Evolutionary conservation across 164 flowering plant genomes (phyloP), one percentile per base, ranked within the genome.

Genomic region (Akebia trifoliata): DNA sequence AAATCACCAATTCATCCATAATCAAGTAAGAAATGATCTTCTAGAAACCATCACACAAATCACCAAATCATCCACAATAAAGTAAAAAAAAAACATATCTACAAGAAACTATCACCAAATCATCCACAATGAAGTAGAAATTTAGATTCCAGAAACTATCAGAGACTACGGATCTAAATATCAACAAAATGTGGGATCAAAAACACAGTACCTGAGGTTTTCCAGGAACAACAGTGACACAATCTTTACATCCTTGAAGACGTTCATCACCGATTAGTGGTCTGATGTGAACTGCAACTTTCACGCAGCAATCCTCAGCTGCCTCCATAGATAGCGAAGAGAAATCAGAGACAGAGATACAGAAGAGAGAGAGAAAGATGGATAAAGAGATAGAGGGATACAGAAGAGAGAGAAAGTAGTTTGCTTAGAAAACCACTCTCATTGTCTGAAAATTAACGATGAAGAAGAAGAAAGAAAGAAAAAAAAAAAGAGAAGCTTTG

Each of bases 191-290:
- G 35, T 25, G 49, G 29, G 21, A 49, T 7, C 8, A 57, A 28
- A 61, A 62, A 60, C 32, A 20, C 52, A 52, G 10, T 63, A 87
- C 99, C 99, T 90, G 97, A 44, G 97, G 96, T 74, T 87, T 87
- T 24, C 87, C 90, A 3, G 81, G 58, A 43, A 83, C 72, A 43
- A 94, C 86, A 30, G 95, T 65, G 55, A 94, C 96, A 50, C 99
- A 94, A 73, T 94, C 99, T 63, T 83, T 80, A 70, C 99, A 94
- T 4, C 96, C 99, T 60, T 90, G 97, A 37, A 82, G 67, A 52
- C 66, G 62, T 69, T 94, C 99, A 64, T 90, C 97, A 43, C 85
- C 89, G 61, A 94, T 86, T 29, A 94, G 80, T 7, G 99, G 97
- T 43, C 99, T 65, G 38, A 90, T 62, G 49, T 94, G 97, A 47